Conservation (phyloP, 2,329 filamentous ascomycete species). For the Colletotrichum ledebouriae region DNA sequence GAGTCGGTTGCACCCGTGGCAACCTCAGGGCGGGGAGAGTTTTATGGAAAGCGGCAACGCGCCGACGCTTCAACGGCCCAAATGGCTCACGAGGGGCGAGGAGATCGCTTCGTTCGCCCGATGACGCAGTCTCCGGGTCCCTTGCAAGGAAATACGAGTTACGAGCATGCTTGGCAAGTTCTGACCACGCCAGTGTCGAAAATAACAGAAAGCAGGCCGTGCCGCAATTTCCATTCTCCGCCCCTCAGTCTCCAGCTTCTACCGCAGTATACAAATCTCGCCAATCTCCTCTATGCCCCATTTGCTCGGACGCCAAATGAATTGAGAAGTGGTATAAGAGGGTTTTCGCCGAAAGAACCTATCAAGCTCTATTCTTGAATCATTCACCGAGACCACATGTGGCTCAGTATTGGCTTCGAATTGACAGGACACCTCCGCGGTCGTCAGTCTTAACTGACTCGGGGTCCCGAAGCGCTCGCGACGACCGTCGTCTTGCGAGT, state of each 20-base stretch:
- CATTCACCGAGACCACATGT: not conserved
- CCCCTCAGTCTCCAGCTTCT: not conserved
- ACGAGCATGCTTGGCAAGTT: not conserved
- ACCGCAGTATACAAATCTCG: not conserved
- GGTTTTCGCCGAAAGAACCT: constrained; percentile 1
- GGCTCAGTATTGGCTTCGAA: not conserved
- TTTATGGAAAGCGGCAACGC: not conserved
- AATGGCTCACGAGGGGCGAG: not conserved
- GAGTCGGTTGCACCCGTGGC: not conserved
- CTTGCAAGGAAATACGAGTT: not conserved
- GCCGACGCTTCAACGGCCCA: not conserved
- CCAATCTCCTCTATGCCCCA: constrained; percentile 7
- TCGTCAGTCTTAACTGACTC: no score
- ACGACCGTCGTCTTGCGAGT: not conserved
- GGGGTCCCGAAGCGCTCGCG: no score
- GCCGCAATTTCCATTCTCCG: not conserved
- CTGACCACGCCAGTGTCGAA: not conserved
- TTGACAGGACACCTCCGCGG: no score
- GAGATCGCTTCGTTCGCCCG: not conserved
- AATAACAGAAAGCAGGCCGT: not conserved
- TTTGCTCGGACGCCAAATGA: constrained; percentile 13
- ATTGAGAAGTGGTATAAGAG: not conserved
- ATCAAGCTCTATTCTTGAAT: not conserved
- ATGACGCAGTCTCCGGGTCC: not conserved
- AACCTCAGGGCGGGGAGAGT: not conserved